These are phyloP conservation scores for Claviceps purpurea DNA, from an alignment of 2,329 filamentous ascomycete species.

Conservation along the genomic window DNA sequence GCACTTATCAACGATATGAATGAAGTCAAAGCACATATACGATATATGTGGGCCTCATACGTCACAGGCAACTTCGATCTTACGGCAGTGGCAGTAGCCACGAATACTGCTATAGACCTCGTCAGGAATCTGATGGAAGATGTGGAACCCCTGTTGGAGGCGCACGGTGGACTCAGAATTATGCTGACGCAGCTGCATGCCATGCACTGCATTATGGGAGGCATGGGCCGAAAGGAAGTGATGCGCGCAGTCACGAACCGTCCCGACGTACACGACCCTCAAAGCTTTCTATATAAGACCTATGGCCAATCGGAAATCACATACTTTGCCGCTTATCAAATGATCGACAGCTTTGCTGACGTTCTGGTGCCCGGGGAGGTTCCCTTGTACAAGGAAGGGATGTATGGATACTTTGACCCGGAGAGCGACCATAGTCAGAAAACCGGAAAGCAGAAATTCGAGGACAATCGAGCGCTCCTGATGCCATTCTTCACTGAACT, in stretches of 20 bases:
- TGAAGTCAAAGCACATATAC: slow-evolving; percentile 14
- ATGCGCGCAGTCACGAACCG: too few species aligned
- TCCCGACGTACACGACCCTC: neutral
- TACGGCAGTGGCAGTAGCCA: slow-evolving; percentile 20
- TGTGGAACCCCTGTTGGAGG: slow-evolving; percentile 12
- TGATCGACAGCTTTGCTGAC: neutral
- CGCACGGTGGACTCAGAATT: slow-evolving; percentile 12
- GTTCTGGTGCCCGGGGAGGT: slow-evolving; percentile 7
- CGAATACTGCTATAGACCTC: slow-evolving; percentile 23
- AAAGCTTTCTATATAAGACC: neutral
- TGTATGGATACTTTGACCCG: slow-evolving; percentile 15
- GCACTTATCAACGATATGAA: slow-evolving; percentile 19
- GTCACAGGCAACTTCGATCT: slow-evolving; percentile 14
- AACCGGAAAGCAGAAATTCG: slow-evolving; percentile 17
- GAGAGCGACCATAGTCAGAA: slow-evolving; percentile 12
- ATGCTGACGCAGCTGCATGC: slow-evolving; percentile 9
- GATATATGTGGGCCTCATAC: slow-evolving; percentile 19
- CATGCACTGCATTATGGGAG: neutral
- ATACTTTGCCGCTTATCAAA: neutral
- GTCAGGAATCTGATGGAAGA: slow-evolving; percentile 20
- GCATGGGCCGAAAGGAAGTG: neutral
- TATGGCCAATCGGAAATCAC: neutral
- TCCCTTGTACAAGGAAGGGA: slow-evolving; percentile 13
- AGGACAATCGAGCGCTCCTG: slow-evolving; percentile 22
- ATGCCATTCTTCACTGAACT: slow-evolving; percentile 22